phyloP scores from a whole-genome alignment of 805 yeast genomes.

The Candida dajiaensis region DNA sequence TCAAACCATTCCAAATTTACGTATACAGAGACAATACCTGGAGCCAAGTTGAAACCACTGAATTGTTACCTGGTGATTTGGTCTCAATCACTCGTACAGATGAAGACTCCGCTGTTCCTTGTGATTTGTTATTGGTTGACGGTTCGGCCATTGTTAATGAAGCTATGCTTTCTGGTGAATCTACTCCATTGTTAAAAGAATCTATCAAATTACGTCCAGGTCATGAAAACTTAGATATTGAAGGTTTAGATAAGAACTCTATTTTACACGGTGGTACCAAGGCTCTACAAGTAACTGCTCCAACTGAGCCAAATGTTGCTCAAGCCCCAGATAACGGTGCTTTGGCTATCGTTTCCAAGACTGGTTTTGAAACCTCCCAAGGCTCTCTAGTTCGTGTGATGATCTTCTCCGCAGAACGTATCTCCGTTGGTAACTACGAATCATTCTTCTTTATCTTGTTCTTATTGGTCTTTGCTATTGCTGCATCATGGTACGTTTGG shows the following conservation, averaged over 20 bases:
- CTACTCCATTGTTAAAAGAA: constrained; percentile 93
- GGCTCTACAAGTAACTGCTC: constrained; percentile 82
- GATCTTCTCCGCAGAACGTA: constrained; percentile 95
- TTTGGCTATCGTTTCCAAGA: constrained; percentile 79
- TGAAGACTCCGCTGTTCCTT: constrained; percentile 90
- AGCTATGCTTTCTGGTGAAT: constrained; percentile 98
- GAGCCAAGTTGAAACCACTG: constrained; percentile 63
- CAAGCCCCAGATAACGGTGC: constrained; percentile 87
- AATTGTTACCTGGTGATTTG: constrained; percentile 85
- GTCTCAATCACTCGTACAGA: constrained; percentile 83
- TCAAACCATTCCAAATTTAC: constrained; percentile 79
- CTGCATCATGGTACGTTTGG: constrained; percentile 98
- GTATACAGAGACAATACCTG: constrained; percentile 69
- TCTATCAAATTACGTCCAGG: constrained; percentile 79
- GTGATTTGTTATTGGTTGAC: constrained; percentile 79
- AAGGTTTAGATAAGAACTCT: constrained; percentile 85
- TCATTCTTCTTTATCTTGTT: constrained; percentile 89
- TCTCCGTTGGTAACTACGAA: constrained; percentile 92
- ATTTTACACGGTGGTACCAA: constrained; percentile 93
- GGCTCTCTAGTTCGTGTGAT: constrained; percentile 96
- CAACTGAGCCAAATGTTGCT: constrained; percentile 41
- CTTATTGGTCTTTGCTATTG: constrained; percentile 83
- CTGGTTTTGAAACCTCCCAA: constrained; percentile 98
- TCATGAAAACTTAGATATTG: constrained; percentile 60
- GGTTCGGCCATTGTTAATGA: constrained; percentile 96